Evolutionary conservation across 805 yeast genomes (phyloP).

Genomic region (Monosporozyma aquatica): DNA sequence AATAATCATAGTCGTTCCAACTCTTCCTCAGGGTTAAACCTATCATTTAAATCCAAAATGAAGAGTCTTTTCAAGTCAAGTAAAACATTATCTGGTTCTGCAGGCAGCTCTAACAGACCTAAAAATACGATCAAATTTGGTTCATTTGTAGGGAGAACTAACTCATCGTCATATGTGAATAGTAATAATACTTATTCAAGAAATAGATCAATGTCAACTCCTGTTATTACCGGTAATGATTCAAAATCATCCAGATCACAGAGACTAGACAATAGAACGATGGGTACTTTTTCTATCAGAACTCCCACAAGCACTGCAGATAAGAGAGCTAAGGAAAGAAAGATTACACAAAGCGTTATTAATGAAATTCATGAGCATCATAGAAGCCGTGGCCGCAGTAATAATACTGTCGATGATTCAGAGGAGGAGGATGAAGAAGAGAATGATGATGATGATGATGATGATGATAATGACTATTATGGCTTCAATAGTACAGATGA

Average conservation of each 20-base stretch:
- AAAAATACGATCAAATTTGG: not conserved
- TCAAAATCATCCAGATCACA: too few species aligned
- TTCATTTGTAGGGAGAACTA: not conserved
- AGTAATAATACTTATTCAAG: not conserved
- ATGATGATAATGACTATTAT: constrained; percentile 5
- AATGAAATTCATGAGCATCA: constrained; percentile 30
- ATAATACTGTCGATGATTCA: too few species aligned
- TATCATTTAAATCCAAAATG: not conserved
- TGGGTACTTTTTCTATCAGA: too few species aligned
- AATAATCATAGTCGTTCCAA: not conserved
- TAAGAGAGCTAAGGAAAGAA: not conserved
- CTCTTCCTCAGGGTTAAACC: not conserved
- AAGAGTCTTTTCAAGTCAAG: constrained; percentile 1
- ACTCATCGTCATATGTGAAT: not conserved
- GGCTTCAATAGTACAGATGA: constrained; percentile 1
- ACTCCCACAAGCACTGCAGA: not conserved
- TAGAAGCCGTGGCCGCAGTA: constrained; percentile 9
- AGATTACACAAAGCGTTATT: constrained; percentile 15
- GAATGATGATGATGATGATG: constrained; percentile 11
- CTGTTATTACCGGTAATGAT: not conserved
- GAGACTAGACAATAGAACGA: too few species aligned
- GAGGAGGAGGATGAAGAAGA: constrained; percentile 5
- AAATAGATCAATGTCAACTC: constrained; percentile 2
- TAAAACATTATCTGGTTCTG: not conserved
- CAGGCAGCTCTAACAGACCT: not conserved